phyloP scores from a whole-genome alignment of 2,329 filamentous ascomycete genomes.

The Sporothrix globosa region DNA sequence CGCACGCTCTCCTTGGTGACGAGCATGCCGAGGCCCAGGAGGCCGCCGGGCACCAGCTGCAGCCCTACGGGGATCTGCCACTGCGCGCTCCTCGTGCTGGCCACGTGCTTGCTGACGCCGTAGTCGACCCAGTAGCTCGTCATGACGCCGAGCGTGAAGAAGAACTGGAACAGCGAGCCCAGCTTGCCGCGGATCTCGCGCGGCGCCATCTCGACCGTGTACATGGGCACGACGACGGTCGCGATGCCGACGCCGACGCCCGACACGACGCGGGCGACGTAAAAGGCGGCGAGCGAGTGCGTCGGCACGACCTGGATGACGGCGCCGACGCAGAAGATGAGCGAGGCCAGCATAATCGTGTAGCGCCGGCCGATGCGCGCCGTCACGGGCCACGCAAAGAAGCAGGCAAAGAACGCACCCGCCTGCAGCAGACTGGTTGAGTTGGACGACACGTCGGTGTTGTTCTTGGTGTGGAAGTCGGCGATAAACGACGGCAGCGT shows the following conservation, averaged over 20 bases:
- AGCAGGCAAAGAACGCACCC: neutral
- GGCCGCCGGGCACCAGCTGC: conserved; percentile 69
- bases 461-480: neutral
- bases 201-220: conserved; percentile 71
- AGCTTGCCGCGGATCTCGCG: conserved; percentile 67
- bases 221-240: conserved; percentile 74
- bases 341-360: conserved; percentile 64
- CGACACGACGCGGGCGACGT: conserved; percentile 65
- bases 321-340: conserved; percentile 66
- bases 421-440: conserved; percentile 1
- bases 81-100: conserved; percentile 53
- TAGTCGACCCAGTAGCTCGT: conserved; percentile 69
- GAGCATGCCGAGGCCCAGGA: conserved; percentile 66
- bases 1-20: conserved; percentile 74
- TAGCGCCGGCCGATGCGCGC: conserved; percentile 58
- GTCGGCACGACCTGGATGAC: conserved; percentile 66
- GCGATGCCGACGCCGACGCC: conserved; percentile 71
- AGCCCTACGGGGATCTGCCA: conserved; percentile 66
- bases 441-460: conserved; percentile 1
- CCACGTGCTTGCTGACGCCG: conserved; percentile 55
- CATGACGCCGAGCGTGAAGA: conserved; percentile 73
- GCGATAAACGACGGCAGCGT: conserved; percentile 12
- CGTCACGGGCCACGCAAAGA: neutral
- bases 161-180: conserved; percentile 69
- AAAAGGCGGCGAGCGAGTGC: conserved; percentile 65